A percentile compares a stretch with the other conserved stretches of the same genome.
phyloP scores from a whole-genome alignment of 108 stramenopile species.

The Nannochloropsis gaditana region DNA sequence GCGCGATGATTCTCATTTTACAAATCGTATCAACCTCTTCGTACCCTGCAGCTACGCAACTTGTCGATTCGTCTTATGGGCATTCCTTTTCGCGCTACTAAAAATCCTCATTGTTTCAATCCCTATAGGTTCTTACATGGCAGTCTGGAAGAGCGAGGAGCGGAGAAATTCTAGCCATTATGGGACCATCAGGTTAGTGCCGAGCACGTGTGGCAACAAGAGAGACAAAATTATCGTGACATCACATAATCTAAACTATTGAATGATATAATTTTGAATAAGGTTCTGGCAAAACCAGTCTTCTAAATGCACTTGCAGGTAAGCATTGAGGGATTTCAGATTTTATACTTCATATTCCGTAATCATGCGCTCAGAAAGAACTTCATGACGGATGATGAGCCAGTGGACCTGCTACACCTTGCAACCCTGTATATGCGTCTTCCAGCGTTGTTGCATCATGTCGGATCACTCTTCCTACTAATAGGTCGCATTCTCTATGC shows the following conservation, averaged over 20 bases:
- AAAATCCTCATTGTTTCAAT: too few relatives aligned
- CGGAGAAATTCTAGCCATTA: slow-evolving; percentile 14
- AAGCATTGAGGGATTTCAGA: not conserved
- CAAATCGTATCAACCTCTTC: too few relatives aligned
- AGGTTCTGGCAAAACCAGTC: slow-evolving; percentile 9
- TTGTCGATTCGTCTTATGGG: too few relatives aligned
- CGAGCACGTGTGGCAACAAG: not conserved
- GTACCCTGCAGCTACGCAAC: too few relatives aligned
- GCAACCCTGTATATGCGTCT: too few relatives aligned
- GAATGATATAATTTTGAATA: not conserved
- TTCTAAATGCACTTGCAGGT: not conserved
- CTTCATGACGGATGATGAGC: too few relatives aligned
- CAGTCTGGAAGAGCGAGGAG: not conserved
- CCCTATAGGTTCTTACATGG: not conserved
- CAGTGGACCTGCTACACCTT: too few relatives aligned
- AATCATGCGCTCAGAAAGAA: too few relatives aligned
- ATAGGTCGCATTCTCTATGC: not conserved
- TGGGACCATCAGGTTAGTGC: not conserved
- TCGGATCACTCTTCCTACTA: not conserved
- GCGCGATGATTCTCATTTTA: too few relatives aligned
- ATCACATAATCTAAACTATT: not conserved
- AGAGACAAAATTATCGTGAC: not conserved
- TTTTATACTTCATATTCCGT: too few relatives aligned
- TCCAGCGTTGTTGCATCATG: too few relatives aligned
- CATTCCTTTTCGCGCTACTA: too few relatives aligned